Evolutionary conservation across 169 alveolate genomes (phyloP), one percentile per base, ranked within the genome.

Genomic region (Eimeria necatrix): DNA sequence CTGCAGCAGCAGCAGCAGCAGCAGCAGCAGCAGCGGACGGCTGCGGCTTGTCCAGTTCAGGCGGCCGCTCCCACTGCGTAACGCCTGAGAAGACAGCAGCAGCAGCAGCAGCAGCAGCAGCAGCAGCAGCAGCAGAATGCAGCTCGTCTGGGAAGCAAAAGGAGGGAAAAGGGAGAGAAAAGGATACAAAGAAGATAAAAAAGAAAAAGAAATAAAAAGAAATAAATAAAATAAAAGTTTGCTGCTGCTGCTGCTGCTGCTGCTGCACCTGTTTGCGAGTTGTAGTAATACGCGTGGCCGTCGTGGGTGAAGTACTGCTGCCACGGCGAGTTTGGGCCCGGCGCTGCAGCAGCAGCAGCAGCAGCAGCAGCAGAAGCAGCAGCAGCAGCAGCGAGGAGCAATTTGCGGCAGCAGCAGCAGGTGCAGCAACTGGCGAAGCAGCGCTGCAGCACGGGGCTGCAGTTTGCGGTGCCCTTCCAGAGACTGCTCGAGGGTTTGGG

Each of bases 51-150:
- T 96, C 97, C 68, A 98, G 96, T 64, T 98, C 99, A 61, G 97
- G 96, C 26, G 99, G 99, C 95, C 96, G 95, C 95, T 98, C 99
- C 99, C 99, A 98, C 83, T 98, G 98, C 0, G 99, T 98, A 51
- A 96, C 96, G 52, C 98, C 98, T 16, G 98, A 12, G 49, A 60
- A 48, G 49, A 14, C 60, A 41, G 20, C 60, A 76, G 48, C 60
- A 46, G 18, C 22, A 76, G 46, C 86, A 48, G 6, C 56, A 49
- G 64, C 86, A 76, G 32, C 61, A 70, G 52, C 52, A 80, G 70
- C 46, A 41, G 4, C 48, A 80, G 71, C 90, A 80, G 48, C 90
- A 80, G 71, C 83, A 32, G 68, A 8, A 24, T 7, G 49, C 60
- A 10, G 16, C 51, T 73, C 14, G 51, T 9, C 84, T 8, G 20